Evolutionary conservation across 805 yeast genomes (phyloP).

Genomic region (Osmozyma mogii): DNA sequence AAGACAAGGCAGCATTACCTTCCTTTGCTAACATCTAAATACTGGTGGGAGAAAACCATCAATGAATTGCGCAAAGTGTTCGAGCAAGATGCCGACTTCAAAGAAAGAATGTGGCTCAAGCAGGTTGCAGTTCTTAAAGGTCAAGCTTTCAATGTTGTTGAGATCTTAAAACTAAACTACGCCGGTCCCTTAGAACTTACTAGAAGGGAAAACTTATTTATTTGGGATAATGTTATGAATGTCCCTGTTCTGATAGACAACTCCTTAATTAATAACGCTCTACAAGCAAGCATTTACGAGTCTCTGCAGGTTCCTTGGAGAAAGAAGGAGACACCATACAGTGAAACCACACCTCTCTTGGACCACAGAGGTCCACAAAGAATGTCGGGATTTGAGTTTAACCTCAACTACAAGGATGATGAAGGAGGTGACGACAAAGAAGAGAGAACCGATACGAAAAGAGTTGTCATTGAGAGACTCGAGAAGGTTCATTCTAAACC

Average conservation of each 20-base stretch:
- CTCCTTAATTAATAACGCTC: conserved; percentile 33
- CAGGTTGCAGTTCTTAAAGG: conserved; percentile 71
- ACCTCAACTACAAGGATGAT: conserved; percentile 8
- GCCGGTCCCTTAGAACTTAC: conserved; percentile 67
- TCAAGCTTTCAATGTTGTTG: conserved; percentile 70
- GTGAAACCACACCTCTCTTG: conserved; percentile 2
- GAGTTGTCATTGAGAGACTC: conserved; percentile 53
- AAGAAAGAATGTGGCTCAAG: conserved; percentile 55
- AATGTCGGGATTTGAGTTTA: conserved; percentile 19
- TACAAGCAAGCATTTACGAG: conserved; percentile 22
- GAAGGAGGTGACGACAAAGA: conserved; percentile 1
- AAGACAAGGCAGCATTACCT: conserved; percentile 49
- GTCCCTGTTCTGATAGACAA: conserved; percentile 34
- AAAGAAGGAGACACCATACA: neutral
- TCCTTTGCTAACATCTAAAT: conserved; percentile 48
- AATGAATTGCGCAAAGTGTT: conserved; percentile 40
- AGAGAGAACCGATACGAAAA: conserved; percentile 22
- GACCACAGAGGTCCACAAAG: neutral
- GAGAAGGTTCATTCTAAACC: conserved; percentile 47
- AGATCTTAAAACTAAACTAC: conserved; percentile 45
- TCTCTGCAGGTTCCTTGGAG: conserved; percentile 1
- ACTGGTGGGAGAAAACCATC: conserved; percentile 66
- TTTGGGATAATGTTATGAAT: conserved; percentile 55
- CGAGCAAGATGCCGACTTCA: conserved; percentile 52
- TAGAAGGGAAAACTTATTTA: conserved; percentile 46